phyloP scores from a whole-genome alignment of 2,329 filamentous ascomycete species.

The Fusarium chuoi region DNA sequence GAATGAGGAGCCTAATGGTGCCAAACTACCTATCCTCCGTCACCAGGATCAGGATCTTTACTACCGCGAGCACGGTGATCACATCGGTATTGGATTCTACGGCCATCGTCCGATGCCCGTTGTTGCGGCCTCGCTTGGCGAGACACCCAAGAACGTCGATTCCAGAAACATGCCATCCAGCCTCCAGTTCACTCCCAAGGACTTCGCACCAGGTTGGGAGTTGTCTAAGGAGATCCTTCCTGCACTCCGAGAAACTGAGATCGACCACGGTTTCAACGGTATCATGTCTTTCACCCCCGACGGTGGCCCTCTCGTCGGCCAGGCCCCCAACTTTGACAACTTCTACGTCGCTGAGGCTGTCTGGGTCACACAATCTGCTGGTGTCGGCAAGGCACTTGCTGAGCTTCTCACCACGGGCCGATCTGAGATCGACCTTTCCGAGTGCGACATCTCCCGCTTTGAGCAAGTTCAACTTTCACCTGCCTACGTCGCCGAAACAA shows the following conservation, averaged over 20 bases:
- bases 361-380: slow-evolving; percentile 74
- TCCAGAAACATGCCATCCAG: slow-evolving; percentile 73
- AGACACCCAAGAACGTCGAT: slow-evolving; percentile 63
- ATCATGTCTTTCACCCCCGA: slow-evolving; percentile 75
- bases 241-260: slow-evolving; percentile 58
- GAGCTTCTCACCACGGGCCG: slow-evolving; percentile 66
- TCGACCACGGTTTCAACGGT: slow-evolving; percentile 72
- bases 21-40: slow-evolving; percentile 66
- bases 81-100: slow-evolving; percentile 72
- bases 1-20: slow-evolving; percentile 56
- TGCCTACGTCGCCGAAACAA: slow-evolving; percentile 67
- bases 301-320: slow-evolving; percentile 68
- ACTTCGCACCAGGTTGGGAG: slow-evolving; percentile 70
- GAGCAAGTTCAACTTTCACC: slow-evolving; percentile 68
- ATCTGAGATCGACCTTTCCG: slow-evolving; percentile 65
- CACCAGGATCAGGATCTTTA: slow-evolving; percentile 73
- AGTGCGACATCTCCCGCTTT: slow-evolving; percentile 69
- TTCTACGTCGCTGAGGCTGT: slow-evolving; percentile 74
- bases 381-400: slow-evolving; percentile 69
- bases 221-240: slow-evolving; percentile 65
- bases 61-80: slow-evolving; percentile 72
- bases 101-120: slow-evolving; percentile 71
- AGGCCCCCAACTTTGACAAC: slow-evolving; percentile 66
- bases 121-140: slow-evolving; percentile 62
- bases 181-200: slow-evolving; percentile 66